Conservation (phyloP, 768 basidiomycete genomes). For the Mycena latifolia region DNA sequence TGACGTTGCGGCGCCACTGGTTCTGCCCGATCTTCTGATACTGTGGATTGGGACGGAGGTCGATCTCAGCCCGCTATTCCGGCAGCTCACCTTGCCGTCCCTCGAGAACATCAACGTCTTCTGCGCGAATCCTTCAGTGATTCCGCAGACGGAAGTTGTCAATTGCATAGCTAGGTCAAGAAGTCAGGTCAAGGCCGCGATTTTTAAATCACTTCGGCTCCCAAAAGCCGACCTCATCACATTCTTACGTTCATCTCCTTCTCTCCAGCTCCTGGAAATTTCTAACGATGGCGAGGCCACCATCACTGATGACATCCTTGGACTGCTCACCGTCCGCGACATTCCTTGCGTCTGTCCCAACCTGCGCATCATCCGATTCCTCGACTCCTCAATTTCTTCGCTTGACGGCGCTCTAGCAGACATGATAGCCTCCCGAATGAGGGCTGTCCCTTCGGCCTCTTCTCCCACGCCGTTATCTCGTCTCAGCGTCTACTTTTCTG, state of each 20-base stretch:
- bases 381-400: constrained; percentile 23
- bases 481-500: constrained; percentile 22
- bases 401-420: constrained; percentile 25
- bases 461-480: constrained; percentile 4
- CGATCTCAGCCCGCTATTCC: constrained; percentile 23
- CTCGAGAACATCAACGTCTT: constrained; percentile 26
- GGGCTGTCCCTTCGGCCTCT: background rate
- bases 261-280: constrained; percentile 22
- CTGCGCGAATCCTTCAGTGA: background rate
- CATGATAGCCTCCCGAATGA: constrained; percentile 26
- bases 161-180: constrained; percentile 10
- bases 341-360: constrained; percentile 20
- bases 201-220: constrained; percentile 22
- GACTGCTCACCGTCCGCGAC: constrained; percentile 13
- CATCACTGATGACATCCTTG: constrained; percentile 19
- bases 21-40: constrained; percentile 22
- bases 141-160: constrained; percentile 21
- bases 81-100: constrained; percentile 16
- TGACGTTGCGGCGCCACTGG: background rate
- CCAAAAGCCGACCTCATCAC: constrained; percentile 22
- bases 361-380: constrained; percentile 27
- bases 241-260: constrained; percentile 20
- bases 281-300: constrained; percentile 16
- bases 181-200: background rate
- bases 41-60: constrained; percentile 25